Evolutionary conservation across 306 rosid genomes (phyloP).

Genomic region (Trichosanthes cucumerina): DNA sequence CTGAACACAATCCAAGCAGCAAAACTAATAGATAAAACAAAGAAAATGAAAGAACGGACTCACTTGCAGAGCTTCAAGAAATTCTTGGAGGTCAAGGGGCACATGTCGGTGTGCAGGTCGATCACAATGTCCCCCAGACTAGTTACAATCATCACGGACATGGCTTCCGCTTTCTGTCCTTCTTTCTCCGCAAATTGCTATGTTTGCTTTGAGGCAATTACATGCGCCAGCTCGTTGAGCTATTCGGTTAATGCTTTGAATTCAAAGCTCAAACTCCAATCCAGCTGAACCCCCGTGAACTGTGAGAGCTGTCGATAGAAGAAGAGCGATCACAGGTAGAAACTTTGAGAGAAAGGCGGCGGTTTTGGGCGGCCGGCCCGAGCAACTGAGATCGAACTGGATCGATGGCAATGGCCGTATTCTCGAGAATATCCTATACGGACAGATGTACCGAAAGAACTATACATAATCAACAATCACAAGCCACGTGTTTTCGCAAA

Average conservation of each 20-base stretch:
- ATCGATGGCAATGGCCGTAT: background rate
- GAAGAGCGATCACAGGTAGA: background rate
- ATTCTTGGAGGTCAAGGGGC: slow-evolving; percentile 81
- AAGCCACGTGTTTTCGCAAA: background rate
- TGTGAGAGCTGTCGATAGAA: background rate
- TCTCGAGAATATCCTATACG: background rate
- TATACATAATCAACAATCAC: background rate
- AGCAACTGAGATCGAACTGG: background rate
- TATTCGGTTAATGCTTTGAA: background rate
- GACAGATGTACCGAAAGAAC: background rate
- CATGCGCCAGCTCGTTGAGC: background rate
- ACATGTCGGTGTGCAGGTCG: slow-evolving; percentile 58
- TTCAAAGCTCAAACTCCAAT: background rate
- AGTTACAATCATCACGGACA: slow-evolving; percentile 85
- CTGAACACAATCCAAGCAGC: background rate
- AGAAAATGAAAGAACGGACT: slow-evolving; percentile 3
- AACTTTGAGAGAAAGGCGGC: background rate
- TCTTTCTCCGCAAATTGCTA: background rate
- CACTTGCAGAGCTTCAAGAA: slow-evolving; percentile 92
- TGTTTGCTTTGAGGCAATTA: background rate
- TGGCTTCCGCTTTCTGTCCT: slow-evolving; percentile 6
- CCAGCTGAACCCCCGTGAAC: background rate
- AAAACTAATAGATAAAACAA: background rate
- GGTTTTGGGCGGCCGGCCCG: background rate
- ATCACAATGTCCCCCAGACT: slow-evolving; percentile 79